These are phyloP conservation scores for Asclepias syriaca DNA, from an alignment of 257 asterid genomes.

Conservation along the genomic window DNA sequence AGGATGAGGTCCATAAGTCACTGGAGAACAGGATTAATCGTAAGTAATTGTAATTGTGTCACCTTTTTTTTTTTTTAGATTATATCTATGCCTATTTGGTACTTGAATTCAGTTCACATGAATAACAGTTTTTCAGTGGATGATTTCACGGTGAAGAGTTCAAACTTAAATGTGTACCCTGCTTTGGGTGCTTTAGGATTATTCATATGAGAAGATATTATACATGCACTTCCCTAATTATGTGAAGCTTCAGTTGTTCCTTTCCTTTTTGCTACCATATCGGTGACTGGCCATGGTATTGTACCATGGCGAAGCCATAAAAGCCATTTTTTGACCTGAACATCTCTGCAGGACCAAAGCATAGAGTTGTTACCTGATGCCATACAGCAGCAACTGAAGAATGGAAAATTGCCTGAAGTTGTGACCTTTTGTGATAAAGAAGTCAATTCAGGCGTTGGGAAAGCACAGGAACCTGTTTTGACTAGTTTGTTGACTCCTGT, in stretches of 20 bases:
- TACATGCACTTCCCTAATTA: neutral
- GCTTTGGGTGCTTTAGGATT: neutral
- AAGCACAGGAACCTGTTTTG: constrained; percentile 50
- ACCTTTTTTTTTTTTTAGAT: neutral
- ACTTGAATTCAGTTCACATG: neutral
- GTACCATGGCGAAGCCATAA: neutral
- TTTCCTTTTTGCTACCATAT: neutral
- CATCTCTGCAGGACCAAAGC: constrained; percentile 56
- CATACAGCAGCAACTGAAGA: constrained; percentile 59
- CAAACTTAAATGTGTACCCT: neutral
- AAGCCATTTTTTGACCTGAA: neutral
- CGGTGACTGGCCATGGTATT: neutral
- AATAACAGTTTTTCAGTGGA: neutral
- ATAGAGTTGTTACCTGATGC: constrained; percentile 72
- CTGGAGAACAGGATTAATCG: constrained; percentile 84
- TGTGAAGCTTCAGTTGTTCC: neutral
- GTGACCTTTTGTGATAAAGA: constrained; percentile 22
- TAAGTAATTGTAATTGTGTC: constrained; percentile 40
- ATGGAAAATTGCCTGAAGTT: constrained; percentile 52
- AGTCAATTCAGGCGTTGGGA: constrained; percentile 22
- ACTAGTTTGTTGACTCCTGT: constrained; percentile 42
- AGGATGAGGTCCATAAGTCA: constrained; percentile 50
- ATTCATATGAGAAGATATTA: neutral
- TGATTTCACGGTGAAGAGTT: neutral
- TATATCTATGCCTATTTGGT: neutral